Base-by-base conservation (phyloP, 2,329 filamentous ascomycete genomes). In the Xylaria arbuscula region DNA sequence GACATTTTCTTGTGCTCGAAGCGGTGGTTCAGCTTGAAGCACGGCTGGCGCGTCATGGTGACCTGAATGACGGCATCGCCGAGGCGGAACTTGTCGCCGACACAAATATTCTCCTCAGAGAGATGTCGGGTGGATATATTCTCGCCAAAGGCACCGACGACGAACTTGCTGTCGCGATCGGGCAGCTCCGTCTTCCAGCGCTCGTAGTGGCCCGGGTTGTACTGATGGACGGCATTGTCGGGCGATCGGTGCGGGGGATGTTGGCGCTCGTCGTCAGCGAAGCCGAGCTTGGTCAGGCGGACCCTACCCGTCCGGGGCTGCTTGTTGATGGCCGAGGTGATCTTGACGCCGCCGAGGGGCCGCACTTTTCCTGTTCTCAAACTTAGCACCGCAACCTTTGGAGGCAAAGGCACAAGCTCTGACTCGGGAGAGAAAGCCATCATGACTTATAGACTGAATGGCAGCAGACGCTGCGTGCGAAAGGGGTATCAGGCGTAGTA, bases 1-100 rank as follows among this genome's bases (percentile, higher is more conserved):
- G 89, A 86, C 79, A 91, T 89, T 64, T 88, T 85, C 73, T 86
- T 87, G 24, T 89, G 79, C 40, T 86, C 83, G 74, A 92, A 92
- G 2, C 89, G 87, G 69, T 90, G 88, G 72, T 91, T 91, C 5
- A 91, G 83, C 75, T 91, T 91, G 78, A 85, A 91, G 79, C 89
- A 91, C 2, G 89, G 89, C 72, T 88, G 85, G 13, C 89, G 82
- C 0, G 88, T 87, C 62, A 90, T 81, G 64, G 84, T 86, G n/a
- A 90, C 86, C 73, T 91, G 85, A 0, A 90, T 79, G 13, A 87
- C 64, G 1, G 87, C 82, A 17, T 74, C 73, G 8, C 77, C 84
- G 8, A 90, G 82, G 0, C 83, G 80, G 19, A 89, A 82, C n/a
- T 86, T 80, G 72, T 92, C 89, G 34, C 89, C 89, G 58, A 91